phyloP scores from a whole-genome alignment of 768 basidiomycete genomes.

The Boletus rubescentipes region DNA sequence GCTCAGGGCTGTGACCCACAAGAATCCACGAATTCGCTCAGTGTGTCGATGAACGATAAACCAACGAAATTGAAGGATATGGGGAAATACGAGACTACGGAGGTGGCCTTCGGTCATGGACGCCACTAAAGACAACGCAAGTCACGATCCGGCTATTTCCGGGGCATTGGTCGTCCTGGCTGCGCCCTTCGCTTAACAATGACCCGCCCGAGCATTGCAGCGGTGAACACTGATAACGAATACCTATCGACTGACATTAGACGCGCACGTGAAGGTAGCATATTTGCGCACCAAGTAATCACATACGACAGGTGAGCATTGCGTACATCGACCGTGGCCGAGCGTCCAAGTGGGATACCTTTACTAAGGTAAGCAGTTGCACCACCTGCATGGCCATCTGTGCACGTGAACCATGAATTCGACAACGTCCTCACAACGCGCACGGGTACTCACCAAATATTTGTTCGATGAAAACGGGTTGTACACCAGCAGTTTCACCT shows the following conservation, averaged over 20 bases:
- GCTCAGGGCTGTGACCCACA: neutral
- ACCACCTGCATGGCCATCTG: slow-evolving; percentile 86
- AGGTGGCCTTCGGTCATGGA: neutral
- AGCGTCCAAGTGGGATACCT: slow-evolving; percentile 84
- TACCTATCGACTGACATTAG: slow-evolving; percentile 57
- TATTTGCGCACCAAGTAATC: slow-evolving; percentile 74
- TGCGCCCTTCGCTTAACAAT: slow-evolving; percentile 53
- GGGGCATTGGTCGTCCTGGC: slow-evolving; percentile 55
- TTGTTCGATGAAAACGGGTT: slow-evolving; percentile 88
- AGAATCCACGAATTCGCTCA: neutral
- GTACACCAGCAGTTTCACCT: slow-evolving; percentile 67
- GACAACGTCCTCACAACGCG: neutral
- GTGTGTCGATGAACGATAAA: neutral
- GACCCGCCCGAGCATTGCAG: slow-evolving; percentile 76
- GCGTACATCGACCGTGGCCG: slow-evolving; percentile 80
- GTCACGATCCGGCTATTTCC: slow-evolving; percentile 29
- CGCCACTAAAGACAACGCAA: neutral
- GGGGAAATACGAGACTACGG: slow-evolving; percentile 4
- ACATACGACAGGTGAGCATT: slow-evolving; percentile 96
- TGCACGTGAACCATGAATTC: slow-evolving; percentile 12
- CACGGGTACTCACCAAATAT: slow-evolving; percentile 69
- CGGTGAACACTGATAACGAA: slow-evolving; percentile 81
- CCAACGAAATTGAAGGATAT: neutral
- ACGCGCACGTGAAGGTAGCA: neutral
- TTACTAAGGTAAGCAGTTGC: slow-evolving; percentile 54